A percentile compares a stretch with the other conserved stretches of the same genome.
phyloP scores from a whole-genome alignment of 805 yeast genomes.

The Candida vartiovaarae region DNA sequence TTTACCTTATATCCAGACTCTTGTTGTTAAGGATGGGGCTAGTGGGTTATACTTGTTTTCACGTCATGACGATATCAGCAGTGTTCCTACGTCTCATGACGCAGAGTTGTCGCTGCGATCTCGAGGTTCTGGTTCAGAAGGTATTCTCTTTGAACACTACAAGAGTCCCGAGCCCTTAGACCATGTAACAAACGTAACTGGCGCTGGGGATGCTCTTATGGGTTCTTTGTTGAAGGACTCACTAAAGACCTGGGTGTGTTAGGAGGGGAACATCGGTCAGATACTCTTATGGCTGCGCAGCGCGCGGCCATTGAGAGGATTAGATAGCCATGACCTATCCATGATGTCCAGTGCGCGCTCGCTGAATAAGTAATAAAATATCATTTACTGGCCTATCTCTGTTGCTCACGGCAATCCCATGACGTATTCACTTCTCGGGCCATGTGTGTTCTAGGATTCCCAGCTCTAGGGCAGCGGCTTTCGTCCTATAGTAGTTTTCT shows the following conservation, averaged over 20 bases:
- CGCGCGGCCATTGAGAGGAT: conserved; percentile 23
- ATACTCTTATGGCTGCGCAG: conserved; percentile 12
- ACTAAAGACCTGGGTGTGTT: conserved; percentile 4
- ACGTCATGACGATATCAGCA: conserved; percentile 16
- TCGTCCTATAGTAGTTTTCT: no score
- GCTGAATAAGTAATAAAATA: no score
- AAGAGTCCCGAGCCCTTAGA: conserved; percentile 32
- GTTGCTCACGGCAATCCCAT: no score
- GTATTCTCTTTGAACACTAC: conserved; percentile 60
- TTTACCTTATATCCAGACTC: conserved; percentile 65
- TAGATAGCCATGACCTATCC: background rate
- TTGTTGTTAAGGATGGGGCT: conserved; percentile 61
- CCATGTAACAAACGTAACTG: conserved; percentile 61
- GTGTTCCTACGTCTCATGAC: background rate
- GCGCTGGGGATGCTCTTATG: conserved; percentile 80
- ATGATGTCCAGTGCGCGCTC: no score
- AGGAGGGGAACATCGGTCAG: conserved; percentile 3
- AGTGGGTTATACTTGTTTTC: conserved; percentile 50
- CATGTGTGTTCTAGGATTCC: no score
- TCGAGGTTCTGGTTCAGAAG: conserved; percentile 7
- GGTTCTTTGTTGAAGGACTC: conserved; percentile 44
- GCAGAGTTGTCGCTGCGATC: conserved; percentile 12
- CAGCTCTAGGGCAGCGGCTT: no score
- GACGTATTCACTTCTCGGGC: no score
- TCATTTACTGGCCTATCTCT: no score